These are phyloP conservation scores for Salix koriyanagi DNA, from an alignment of 345 rosid species.

Conservation along the genomic window DNA sequence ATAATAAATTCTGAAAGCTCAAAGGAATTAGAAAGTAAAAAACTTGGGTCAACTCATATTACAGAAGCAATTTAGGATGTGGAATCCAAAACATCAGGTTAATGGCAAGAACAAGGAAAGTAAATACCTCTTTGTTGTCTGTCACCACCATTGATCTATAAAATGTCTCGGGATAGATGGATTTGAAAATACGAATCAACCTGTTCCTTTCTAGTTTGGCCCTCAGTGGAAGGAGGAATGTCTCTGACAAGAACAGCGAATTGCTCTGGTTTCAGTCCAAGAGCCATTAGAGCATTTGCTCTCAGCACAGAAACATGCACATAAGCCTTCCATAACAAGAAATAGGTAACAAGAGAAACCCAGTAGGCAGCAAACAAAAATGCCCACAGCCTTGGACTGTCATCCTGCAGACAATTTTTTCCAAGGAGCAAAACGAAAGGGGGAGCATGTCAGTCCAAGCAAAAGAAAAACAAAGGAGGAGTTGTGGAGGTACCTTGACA, in stretches of 20 bases:
- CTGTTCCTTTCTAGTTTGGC: conserved; percentile 68
- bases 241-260: conserved; percentile 81
- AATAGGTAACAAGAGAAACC: conserved; percentile 76
- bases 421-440: neutral
- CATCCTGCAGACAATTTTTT: conserved; percentile 31
- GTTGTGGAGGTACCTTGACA: conserved; percentile 37
- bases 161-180: conserved; percentile 73
- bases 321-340: conserved; percentile 76
- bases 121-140: conserved; percentile 54
- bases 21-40: neutral
- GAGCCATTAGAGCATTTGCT: conserved; percentile 64
- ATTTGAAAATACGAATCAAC: conserved; percentile 72
- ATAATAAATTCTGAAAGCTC: no score
- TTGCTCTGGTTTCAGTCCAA: conserved; percentile 64
- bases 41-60: neutral
- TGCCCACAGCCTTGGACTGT: conserved; percentile 66
- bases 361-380: conserved; percentile 61
- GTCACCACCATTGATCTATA: conserved; percentile 79
- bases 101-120: neutral
- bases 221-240: conserved; percentile 50
- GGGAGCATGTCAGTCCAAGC: no score
- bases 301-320: conserved; percentile 65
- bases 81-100: neutral
- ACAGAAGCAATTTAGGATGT: neutral
- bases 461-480: no score